phyloP scores from a whole-genome alignment of 176 grass and related monocot species.

The Melocanna baccifera region DNA sequence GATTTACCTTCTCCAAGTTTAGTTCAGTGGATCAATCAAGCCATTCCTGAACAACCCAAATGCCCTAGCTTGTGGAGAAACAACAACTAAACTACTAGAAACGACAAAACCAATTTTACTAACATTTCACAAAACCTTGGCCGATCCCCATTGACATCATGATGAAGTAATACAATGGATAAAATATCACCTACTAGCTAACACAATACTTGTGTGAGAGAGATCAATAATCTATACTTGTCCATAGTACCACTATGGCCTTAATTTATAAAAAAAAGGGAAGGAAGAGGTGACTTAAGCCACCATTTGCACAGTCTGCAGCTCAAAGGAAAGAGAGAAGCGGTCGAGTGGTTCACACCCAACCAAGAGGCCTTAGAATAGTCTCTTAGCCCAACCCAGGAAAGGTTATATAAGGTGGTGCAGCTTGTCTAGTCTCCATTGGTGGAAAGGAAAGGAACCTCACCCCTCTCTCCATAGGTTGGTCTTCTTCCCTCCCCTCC shows the following conservation, averaged over 20 bases:
- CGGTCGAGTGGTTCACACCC: constrained; percentile 40
- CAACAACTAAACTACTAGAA: not conserved
- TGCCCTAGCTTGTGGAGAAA: not conserved
- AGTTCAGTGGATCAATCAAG: not conserved
- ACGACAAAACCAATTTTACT: not conserved
- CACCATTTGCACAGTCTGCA: constrained; percentile 56
- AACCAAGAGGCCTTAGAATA: constrained; percentile 45
- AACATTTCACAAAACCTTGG: not conserved
- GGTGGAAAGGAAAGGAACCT: constrained; percentile 49
- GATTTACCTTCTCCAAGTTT: not conserved
- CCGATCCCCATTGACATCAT: constrained; percentile 26
- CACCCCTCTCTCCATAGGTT: constrained; percentile 40
- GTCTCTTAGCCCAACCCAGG: not conserved
- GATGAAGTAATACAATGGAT: constrained; percentile 15
- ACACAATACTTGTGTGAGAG: not conserved
- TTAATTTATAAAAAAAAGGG: constrained; percentile 37
- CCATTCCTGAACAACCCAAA: not conserved
- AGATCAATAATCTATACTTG: constrained; percentile 16
- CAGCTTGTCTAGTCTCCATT: constrained; percentile 22
- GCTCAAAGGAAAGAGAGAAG: not conserved
- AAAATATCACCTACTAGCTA: constrained; percentile 22
- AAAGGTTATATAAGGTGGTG: constrained; percentile 45
- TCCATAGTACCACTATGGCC: not conserved
- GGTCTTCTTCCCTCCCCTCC: constrained; percentile 13
- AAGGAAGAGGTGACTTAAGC: constrained; percentile 21